Conservation (phyloP, 2,329 filamentous ascomycete genomes). For the Orbilia quercus region DNA sequence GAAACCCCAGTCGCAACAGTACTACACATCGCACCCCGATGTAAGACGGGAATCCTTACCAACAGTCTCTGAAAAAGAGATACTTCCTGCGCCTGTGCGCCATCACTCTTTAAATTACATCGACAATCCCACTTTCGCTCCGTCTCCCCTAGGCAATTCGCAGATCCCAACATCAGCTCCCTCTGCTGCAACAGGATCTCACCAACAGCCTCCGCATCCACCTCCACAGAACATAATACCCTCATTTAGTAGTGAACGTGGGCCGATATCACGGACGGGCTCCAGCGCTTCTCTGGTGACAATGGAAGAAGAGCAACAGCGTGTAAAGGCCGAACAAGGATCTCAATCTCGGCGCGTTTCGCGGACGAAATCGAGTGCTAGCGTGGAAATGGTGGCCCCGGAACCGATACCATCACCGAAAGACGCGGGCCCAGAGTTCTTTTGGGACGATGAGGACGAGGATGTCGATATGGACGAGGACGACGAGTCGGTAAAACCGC, state of each 20-base stretch:
- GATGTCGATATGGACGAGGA: constrained; percentile 52
- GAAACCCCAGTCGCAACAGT: constrained; percentile 36
- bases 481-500: constrained; percentile 32
- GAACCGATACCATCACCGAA: constrained; percentile 47
- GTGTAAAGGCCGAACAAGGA: constrained; percentile 26
- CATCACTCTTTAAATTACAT: constrained; percentile 42
- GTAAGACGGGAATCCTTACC: constrained; percentile 44
- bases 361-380: constrained; percentile 45
- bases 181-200: constrained; percentile 9
- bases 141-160: constrained; percentile 30
- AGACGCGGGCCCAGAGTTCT: constrained; percentile 41
- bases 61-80: constrained; percentile 35
- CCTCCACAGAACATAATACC: constrained; percentile 38
- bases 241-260: constrained; percentile 49
- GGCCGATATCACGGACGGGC: constrained; percentile 32
- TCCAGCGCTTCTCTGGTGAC: constrained; percentile 51
- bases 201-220: constrained; percentile 13
- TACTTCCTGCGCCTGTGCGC: constrained; percentile 40
- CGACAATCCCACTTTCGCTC: constrained; percentile 45
- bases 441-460: constrained; percentile 51
- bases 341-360: constrained; percentile 42
- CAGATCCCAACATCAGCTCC: constrained; percentile 39
- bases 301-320: constrained; percentile 48
- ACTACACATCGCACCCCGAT: constrained; percentile 39
- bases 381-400: constrained; percentile 34